Conservation (phyloP, 2,329 filamentous ascomycete genomes). For the Hirsutella rhossiliensis region DNA sequence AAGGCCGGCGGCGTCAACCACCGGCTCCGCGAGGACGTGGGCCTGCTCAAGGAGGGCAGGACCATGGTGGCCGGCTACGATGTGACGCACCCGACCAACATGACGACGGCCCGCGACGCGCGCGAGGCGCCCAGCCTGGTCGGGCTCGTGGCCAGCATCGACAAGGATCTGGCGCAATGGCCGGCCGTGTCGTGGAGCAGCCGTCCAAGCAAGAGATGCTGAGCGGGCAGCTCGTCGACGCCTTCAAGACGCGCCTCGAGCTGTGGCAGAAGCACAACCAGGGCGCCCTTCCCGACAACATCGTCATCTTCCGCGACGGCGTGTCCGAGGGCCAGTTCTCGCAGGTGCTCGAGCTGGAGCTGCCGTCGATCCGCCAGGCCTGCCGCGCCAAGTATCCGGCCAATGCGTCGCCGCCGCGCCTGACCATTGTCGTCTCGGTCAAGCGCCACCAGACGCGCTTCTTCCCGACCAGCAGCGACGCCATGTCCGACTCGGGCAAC, state of each 20-base stretch:
- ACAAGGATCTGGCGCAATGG: slow-evolving; percentile 62
- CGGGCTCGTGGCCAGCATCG: slow-evolving; percentile 66
- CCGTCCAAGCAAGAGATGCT: slow-evolving; percentile 59
- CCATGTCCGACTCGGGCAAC: slow-evolving; percentile 47
- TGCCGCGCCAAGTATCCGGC: slow-evolving; percentile 48
- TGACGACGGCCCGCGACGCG: slow-evolving; percentile 17
- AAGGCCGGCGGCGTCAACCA: slow-evolving; percentile 70
- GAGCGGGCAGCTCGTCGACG: slow-evolving; percentile 38
- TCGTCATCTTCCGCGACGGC: slow-evolving; percentile 79
- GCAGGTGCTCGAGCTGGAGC: slow-evolving; percentile 54
- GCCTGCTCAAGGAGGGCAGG: slow-evolving; percentile 49
- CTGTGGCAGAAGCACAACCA: slow-evolving; percentile 53
- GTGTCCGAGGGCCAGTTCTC: slow-evolving; percentile 79
- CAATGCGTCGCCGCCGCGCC: slow-evolving; percentile 33
- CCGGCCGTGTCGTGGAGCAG: slow-evolving; percentile 64
- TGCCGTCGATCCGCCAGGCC: slow-evolving; percentile 53
- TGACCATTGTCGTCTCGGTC: slow-evolving; percentile 68
- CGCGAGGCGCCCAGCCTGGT: slow-evolving; percentile 59
- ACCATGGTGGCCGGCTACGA: slow-evolving; percentile 86
- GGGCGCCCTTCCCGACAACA: slow-evolving; percentile 49
- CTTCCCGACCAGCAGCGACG: slow-evolving; percentile 49
- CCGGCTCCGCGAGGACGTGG: slow-evolving; percentile 41
- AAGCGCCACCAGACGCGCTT: slow-evolving; percentile 87
- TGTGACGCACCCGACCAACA: slow-evolving; percentile 73
- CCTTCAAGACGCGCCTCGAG: slow-evolving; percentile 51